Conservation (phyloP, 495 filamentous ascomycete genomes). For the Penicillium silybi region DNA sequence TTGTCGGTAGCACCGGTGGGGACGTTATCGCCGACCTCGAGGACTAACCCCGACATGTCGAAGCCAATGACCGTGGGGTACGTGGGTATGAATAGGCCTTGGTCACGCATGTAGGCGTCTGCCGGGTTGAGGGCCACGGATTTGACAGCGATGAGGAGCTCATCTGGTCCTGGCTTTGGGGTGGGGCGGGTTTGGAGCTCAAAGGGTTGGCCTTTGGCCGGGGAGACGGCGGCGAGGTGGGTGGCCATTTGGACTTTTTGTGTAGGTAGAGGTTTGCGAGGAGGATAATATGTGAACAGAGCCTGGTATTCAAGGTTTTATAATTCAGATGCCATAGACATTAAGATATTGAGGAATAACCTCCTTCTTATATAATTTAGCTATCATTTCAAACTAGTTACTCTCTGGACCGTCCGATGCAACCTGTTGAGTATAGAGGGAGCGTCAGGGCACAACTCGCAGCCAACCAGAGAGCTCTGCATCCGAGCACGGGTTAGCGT, state of each 20-base stretch:
- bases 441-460: neutral
- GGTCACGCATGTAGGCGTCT: slow-evolving; percentile 35
- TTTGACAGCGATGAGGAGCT: slow-evolving; percentile 48
- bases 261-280: neutral
- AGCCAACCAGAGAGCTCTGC: slow-evolving; percentile 27
- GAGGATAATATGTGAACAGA: neutral
- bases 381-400: neutral
- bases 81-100: slow-evolving; percentile 34
- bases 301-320: slow-evolving; percentile 7
- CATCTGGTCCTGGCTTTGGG: slow-evolving; percentile 40
- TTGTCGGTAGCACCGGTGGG: slow-evolving; percentile 20
- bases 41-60: slow-evolving; percentile 43
- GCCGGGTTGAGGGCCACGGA: slow-evolving; percentile 49
- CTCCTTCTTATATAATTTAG: slow-evolving; percentile 16
- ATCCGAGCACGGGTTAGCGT: slow-evolving; percentile 28
- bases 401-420: neutral
- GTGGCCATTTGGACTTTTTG: slow-evolving; percentile 26
- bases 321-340: neutral
- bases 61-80: slow-evolving; percentile 47
- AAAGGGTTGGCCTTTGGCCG: slow-evolving; percentile 31
- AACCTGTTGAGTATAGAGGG: neutral
- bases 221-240: slow-evolving; percentile 40
- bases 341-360: slow-evolving; percentile 1
- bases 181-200: slow-evolving; percentile 31
- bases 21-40: slow-evolving; percentile 40